Conservation (phyloP, 73 alveolate species). For the Paramecium biaurelia region DNA sequence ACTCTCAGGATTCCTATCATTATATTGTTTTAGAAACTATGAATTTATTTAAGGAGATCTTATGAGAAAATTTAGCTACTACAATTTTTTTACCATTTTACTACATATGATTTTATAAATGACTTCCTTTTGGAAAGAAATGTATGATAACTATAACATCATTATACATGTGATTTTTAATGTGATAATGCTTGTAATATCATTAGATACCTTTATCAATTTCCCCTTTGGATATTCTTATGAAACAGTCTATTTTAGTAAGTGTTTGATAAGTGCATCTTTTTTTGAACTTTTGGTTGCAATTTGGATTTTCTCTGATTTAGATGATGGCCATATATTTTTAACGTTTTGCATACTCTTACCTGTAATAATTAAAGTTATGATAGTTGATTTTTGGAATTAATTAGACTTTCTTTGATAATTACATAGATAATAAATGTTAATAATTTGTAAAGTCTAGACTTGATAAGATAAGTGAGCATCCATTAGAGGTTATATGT, state of each 20-base stretch:
- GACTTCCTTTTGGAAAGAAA: background rate
- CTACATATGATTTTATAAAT: background rate
- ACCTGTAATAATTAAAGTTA: background rate
- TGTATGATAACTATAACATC: background rate
- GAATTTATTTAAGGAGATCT: background rate
- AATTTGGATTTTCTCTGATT: constrained; percentile 24
- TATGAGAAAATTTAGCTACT: background rate
- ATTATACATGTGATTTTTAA: background rate
- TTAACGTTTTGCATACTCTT: background rate
- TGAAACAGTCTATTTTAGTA: background rate
- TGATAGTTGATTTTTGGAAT: background rate
- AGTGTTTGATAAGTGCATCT: background rate
- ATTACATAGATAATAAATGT: background rate
- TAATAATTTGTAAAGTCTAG: background rate
- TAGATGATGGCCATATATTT: background rate
- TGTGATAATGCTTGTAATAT: background rate
- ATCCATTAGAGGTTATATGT: background rate
- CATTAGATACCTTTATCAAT: background rate
- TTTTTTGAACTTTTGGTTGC: background rate
- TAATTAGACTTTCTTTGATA: background rate
- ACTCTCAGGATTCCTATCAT: background rate
- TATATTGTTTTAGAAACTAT: constrained; percentile 16
- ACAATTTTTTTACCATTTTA: background rate
- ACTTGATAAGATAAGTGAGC: background rate
- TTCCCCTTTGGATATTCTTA: constrained; percentile 6